Evolutionary conservation across 257 asterid species (phyloP), one percentile per base, ranked within the genome.

Genomic region (Verbascum thapsus): DNA sequence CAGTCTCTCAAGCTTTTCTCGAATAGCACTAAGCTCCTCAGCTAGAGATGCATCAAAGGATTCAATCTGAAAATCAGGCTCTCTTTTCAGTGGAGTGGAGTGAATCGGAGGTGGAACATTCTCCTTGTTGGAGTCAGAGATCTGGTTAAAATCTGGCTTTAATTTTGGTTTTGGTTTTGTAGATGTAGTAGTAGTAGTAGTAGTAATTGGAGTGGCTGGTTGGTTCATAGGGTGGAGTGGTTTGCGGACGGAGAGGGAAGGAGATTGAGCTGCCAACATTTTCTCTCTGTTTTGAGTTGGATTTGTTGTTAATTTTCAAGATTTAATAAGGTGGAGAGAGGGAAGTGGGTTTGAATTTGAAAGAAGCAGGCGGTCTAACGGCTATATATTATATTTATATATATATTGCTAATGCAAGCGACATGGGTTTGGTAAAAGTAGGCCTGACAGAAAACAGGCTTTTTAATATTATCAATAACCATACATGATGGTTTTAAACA

Each of bases 11-110:
- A 81, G 81, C 81, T 69, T 88, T 32, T 78, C 81, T 0, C 92
- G 87, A 13, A 83, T 65, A 42, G 87, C 88, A 6, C 51, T 83
- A 23, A 88, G 87, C 86, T 91, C 98, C 15, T 91, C 96, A 4
- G 87, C 90, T 13, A 88, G 61, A 2, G 94, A 85, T 1, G 87
- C 60, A 50, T 82, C 94, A 10, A 80, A 17, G 1, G 73, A 69
- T 20, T 75, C 84, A 0, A 66, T 55, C 42, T 38, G 43, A 9
- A 6, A 55, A 15, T 3, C 18, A 62, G 1, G 19, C 9, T 67
- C 69, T 9, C 16, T 38, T 18, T 55, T 67, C 10, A 49, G 44
- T 52, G 70, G 80, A 40, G 68, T 58, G 50, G 72, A 45, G 69
- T 23, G 20, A 35, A 30, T 16, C 19, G 80, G 88, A 42, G 53